Conservation (phyloP, 208 protist genomes). For the Leishmania martiniquensis region DNA sequence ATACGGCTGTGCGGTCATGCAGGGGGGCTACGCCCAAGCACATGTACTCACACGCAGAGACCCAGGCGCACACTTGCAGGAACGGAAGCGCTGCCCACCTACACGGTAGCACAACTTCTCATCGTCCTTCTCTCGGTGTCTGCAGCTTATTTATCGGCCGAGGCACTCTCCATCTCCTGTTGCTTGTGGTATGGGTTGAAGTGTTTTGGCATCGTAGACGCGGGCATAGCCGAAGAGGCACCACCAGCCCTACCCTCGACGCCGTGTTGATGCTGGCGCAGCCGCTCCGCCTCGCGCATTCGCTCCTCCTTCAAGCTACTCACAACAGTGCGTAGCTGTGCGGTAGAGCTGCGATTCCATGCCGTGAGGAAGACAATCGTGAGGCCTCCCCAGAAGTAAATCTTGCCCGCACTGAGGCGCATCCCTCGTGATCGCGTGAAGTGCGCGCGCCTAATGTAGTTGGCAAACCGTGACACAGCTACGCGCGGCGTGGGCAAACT, state of each 20-base stretch:
- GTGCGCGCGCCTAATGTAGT: not conserved
- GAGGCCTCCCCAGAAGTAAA: slow-evolving; percentile 67
- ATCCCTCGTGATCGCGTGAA: slow-evolving; percentile 22
- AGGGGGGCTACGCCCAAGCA: too few species aligned
- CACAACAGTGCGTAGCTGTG: slow-evolving; percentile 61
- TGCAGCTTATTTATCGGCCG: slow-evolving; percentile 17
- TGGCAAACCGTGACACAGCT: not conserved
- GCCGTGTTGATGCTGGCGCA: slow-evolving; percentile 39
- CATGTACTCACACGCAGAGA: not conserved
- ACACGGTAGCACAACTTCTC: not conserved
- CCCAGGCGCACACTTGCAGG: not conserved
- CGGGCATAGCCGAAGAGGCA: slow-evolving; percentile 4
- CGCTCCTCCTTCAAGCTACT: slow-evolving; percentile 67
- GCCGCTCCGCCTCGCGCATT: slow-evolving; percentile 56
- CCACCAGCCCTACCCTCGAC: not conserved
- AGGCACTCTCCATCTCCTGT: slow-evolving; percentile 45
- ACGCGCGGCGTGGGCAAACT: not conserved
- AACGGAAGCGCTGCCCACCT: not conserved
- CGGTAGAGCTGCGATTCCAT: slow-evolving; percentile 74
- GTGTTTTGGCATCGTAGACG: slow-evolving; percentile 43
- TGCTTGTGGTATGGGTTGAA: slow-evolving; percentile 64
- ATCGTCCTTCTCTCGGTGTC: too few species aligned
- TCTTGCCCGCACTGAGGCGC: slow-evolving; percentile 79
- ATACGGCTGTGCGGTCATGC: not conserved
- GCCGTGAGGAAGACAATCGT: slow-evolving; percentile 55